Conservation (phyloP, 2,329 filamentous ascomycete species). For the Lecanicillium sp. region DNA sequence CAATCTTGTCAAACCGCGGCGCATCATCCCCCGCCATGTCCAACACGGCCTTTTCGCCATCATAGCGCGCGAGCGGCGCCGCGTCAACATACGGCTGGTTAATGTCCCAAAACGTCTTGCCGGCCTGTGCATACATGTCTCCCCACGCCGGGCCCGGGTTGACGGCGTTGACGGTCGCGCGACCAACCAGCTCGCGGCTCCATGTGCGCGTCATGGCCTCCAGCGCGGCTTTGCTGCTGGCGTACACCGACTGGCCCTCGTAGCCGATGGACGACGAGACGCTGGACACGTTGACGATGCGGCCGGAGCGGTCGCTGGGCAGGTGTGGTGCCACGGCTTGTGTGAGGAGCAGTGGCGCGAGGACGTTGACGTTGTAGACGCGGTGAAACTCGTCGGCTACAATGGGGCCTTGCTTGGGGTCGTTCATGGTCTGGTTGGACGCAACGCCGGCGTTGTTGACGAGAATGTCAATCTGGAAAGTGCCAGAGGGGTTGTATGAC, state of each 20-base stretch:
- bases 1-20: constrained; percentile 23
- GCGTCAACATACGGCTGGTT: constrained; percentile 29
- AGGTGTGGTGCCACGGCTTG: constrained; percentile 61
- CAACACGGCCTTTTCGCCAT: constrained; percentile 22
- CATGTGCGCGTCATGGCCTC: constrained; percentile 45
- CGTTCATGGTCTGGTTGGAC: constrained; percentile 50
- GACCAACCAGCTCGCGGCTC: constrained; percentile 40
- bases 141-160: constrained; percentile 35
- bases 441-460: constrained; percentile 70
- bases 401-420: constrained; percentile 33
- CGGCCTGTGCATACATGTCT: constrained; percentile 36
- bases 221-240: constrained; percentile 40
- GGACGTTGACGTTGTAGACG: constrained; percentile 68
- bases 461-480: constrained; percentile 63
- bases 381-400: constrained; percentile 50
- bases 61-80: constrained; percentile 25
- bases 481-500: constrained; percentile 12
- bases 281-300: constrained; percentile 40
- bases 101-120: constrained; percentile 25
- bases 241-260: constrained; percentile 39
- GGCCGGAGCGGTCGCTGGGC: constrained; percentile 56
- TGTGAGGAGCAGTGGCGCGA: constrained; percentile 65
- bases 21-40: constrained; percentile 21
- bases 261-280: constrained; percentile 37
- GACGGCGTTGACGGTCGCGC: constrained; percentile 40